These are phyloP conservation scores for Suillus hirtellus DNA, from an alignment of 768 basidiomycete genomes.

Conservation along the genomic window DNA sequence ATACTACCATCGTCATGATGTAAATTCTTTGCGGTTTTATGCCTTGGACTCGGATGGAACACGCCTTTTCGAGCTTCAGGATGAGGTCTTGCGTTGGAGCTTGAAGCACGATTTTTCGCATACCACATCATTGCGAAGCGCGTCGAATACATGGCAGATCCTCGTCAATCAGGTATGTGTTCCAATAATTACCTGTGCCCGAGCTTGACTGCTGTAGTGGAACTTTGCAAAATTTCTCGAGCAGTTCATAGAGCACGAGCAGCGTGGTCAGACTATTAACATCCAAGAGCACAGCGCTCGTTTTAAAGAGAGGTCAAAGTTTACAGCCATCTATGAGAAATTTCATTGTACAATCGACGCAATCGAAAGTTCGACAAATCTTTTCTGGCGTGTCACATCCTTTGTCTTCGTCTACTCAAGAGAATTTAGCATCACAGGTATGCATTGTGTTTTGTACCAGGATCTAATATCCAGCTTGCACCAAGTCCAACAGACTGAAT, in stretches of 20 bases:
- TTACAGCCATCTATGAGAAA: neutral
- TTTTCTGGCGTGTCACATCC: neutral
- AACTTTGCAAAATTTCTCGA: conserved; percentile 44
- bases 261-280: conserved; percentile 5
- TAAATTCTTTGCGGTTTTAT: conserved; percentile 64
- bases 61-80: conserved; percentile 20
- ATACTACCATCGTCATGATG: conserved; percentile 55
- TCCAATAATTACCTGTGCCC: neutral
- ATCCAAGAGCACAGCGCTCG: neutral
- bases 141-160: conserved; percentile 23
- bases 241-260: conserved; percentile 21
- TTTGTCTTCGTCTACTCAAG: conserved; percentile 18
- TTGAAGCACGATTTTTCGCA: conserved; percentile 43
- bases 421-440: conserved; percentile 28
- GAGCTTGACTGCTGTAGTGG: conserved; percentile 33
- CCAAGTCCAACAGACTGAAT: conserved; percentile 61
- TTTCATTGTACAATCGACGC: conserved; percentile 10
- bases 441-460: conserved; percentile 1
- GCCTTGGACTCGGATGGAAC: conserved; percentile 42
- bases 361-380: conserved; percentile 2
- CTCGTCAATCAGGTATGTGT: conserved; percentile 45
- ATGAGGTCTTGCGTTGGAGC: conserved; percentile 28
- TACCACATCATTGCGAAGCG: conserved; percentile 12
- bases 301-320: neutral
- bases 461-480: neutral